phyloP scores from a whole-genome alignment of 1,284 basidiomycete species.

The Coniferiporia sulphurascens region DNA sequence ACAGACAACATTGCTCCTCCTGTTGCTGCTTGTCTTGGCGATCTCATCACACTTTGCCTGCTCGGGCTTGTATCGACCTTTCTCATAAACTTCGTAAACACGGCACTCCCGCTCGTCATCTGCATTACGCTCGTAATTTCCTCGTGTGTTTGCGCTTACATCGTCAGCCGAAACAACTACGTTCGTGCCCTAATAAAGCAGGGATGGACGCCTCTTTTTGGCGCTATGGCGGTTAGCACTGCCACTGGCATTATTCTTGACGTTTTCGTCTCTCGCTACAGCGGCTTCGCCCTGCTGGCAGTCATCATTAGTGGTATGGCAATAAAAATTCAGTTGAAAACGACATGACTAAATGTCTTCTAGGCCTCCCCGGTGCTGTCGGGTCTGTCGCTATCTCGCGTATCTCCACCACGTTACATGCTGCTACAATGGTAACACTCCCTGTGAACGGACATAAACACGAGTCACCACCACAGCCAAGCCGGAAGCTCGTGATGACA shows the following conservation, averaged over 20 bases:
- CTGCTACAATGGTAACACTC: conserved; percentile 34
- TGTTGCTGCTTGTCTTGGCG: conserved; percentile 88
- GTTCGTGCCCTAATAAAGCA: conserved; percentile 71
- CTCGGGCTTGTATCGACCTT: conserved; percentile 60
- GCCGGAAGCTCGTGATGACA: conserved; percentile 49
- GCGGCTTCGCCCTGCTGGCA: conserved; percentile 85
- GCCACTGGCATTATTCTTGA: conserved; percentile 91
- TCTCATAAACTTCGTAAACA: conserved; percentile 62
- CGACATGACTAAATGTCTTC: not conserved
- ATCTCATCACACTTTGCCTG: conserved; percentile 85
- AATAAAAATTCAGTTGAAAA: not conserved
- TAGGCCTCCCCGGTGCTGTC: conserved; percentile 81
- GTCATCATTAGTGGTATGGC: conserved; percentile 81
- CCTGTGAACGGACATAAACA: conserved; percentile 14
- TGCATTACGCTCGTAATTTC: conserved; percentile 52
- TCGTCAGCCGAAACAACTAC: conserved; percentile 61
- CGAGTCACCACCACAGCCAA: conserved; percentile 32
- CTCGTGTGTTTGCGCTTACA: conserved; percentile 47
- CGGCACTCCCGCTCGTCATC: conserved; percentile 60
- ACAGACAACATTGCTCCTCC: conserved; percentile 94
- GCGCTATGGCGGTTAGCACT: conserved; percentile 89
- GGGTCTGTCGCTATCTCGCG: conserved; percentile 92
- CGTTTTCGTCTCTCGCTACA: conserved; percentile 79
- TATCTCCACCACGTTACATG: conserved; percentile 81
- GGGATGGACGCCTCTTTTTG: conserved; percentile 88